Evolutionary conservation across 2,329 filamentous ascomycete species (phyloP).

Genomic region (Colletotrichum somersetense): DNA sequence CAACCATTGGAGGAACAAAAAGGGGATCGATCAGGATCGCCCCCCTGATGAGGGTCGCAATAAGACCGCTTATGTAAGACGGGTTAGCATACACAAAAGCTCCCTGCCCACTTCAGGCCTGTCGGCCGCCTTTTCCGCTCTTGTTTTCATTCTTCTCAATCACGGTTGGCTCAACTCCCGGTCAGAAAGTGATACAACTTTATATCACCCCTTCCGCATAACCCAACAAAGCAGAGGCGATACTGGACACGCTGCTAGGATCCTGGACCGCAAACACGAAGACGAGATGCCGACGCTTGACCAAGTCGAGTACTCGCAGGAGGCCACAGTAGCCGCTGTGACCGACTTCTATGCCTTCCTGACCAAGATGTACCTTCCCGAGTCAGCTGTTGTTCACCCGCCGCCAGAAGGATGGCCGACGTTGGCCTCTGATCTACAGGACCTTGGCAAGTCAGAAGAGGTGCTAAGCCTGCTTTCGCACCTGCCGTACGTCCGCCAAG

Average conservation of each 20-base stretch:
- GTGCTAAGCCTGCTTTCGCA: constrained; percentile 47
- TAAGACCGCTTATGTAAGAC: constrained; percentile 15
- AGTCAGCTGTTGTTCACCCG: constrained; percentile 46
- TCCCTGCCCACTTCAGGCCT: background rate
- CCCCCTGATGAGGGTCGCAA: background rate
- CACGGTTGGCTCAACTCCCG: background rate
- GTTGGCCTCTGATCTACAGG: constrained; percentile 43
- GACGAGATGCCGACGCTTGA: constrained; percentile 31
- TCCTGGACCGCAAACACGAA: background rate
- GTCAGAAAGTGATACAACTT: background rate
- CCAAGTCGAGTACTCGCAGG: constrained; percentile 44
- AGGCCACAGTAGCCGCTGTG: constrained; percentile 46
- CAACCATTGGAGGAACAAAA: no score
- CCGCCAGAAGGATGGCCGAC: constrained; percentile 51
- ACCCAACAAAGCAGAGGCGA: constrained; percentile 3
- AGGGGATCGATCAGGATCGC: background rate
- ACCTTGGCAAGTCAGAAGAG: constrained; percentile 46
- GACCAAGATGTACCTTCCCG: constrained; percentile 48
- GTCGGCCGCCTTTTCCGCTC: no score
- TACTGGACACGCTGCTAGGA: background rate
- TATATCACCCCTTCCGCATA: background rate
- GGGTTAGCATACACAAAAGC: constrained; percentile 2
- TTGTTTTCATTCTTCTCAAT: constrained; percentile 10
- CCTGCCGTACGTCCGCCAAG: constrained; percentile 46
- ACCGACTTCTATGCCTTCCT: constrained; percentile 50